Base-by-base conservation (phyloP, 2,329 filamentous ascomycete genomes). In the Zymoseptoria passerinii region DNA sequence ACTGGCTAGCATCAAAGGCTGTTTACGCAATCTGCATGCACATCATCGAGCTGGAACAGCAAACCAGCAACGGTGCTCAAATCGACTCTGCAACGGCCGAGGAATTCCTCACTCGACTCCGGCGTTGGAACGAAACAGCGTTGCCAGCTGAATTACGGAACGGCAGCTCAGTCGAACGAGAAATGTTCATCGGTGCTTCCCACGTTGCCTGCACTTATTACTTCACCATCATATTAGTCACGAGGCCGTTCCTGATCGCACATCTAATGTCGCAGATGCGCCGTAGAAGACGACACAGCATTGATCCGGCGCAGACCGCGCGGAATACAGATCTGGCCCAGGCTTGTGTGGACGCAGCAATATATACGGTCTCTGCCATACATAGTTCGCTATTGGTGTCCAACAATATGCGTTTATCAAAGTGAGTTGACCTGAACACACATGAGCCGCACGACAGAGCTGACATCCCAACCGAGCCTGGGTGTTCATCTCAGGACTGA, bases 181-280 rank as follows among this genome's bases (percentile, higher is more conserved):
- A 62, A 48, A 28, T 65, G 2, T 66, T 64, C 52, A 62, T 67
- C 13, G 66, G 65, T 2, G 58, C 61, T 23, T 73, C 82, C 1
- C 81, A 83, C 56, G 76, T 84, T 5, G 79, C 81, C 0, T 83
- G 81, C 58, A 71, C 79, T 0, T 84, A 84, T 63, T 83, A 84
- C 62, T 82, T 83, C 56, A 79, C 81, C 0, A 79, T 84, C 0
- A 83, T 82, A 19, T 67, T 84, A 0, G 79, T 81, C 2, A 83
- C 81, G 0, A 73, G 82, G 1, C 82, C 81, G 0, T 79, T 84
- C 28, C 67, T 85, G 8, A 80, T 83, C 23, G 79, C 76, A 10
- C 73, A 76, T 2, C 68, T 83, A 1, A 77, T 77, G 4, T 65
- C 76, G 52, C 73, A 73, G 18, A 61, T 67, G 10, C 62, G 61